phyloP scores from a whole-genome alignment of 2,329 filamentous ascomycete species.

The Raffaelea ambrosiae region DNA sequence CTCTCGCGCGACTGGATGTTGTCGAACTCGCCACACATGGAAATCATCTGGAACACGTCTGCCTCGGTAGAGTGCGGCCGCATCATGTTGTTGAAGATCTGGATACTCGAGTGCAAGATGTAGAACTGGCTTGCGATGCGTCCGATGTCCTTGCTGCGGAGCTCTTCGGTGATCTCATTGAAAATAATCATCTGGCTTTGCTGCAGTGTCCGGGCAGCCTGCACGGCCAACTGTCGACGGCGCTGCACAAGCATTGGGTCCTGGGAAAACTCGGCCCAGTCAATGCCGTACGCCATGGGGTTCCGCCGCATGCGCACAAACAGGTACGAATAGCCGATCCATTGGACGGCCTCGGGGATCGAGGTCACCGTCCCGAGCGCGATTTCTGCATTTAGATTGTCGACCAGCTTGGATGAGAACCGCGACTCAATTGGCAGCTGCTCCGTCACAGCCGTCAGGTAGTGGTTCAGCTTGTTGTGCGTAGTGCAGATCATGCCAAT shows the following conservation, averaged over 20 bases:
- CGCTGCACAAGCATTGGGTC: constrained; percentile 83
- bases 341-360: constrained; percentile 85
- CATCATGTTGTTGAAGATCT: constrained; percentile 98
- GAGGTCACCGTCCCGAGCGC: constrained; percentile 91
- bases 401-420: constrained; percentile 87
- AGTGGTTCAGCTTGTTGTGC: constrained; percentile 86
- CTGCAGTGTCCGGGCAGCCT: constrained; percentile 79
- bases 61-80: constrained; percentile 74
- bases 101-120: constrained; percentile 83
- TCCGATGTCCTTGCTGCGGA: constrained; percentile 89
- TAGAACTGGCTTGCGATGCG: constrained; percentile 97
- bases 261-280: constrained; percentile 82
- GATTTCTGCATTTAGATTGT: constrained; percentile 95
- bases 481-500: constrained; percentile 98
- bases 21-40: constrained; percentile 95
- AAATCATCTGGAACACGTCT: constrained; percentile 92
- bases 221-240: constrained; percentile 75
- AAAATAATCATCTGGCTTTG: constrained; percentile 98
- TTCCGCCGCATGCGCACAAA: constrained; percentile 95
- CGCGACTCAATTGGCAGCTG: constrained; percentile 97
- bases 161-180: constrained; percentile 87
- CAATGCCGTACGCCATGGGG: constrained; percentile 86
- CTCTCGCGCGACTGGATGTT: constrained; percentile 89
- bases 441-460: constrained; percentile 85
- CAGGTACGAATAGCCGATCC: constrained; percentile 96